Percentiles rank a stretch among this genome's conserved stretches.
Evolutionary conservation across 768 basidiomycete genomes (phyloP).

Genomic region (Collybiopsis luxurians): DNA sequence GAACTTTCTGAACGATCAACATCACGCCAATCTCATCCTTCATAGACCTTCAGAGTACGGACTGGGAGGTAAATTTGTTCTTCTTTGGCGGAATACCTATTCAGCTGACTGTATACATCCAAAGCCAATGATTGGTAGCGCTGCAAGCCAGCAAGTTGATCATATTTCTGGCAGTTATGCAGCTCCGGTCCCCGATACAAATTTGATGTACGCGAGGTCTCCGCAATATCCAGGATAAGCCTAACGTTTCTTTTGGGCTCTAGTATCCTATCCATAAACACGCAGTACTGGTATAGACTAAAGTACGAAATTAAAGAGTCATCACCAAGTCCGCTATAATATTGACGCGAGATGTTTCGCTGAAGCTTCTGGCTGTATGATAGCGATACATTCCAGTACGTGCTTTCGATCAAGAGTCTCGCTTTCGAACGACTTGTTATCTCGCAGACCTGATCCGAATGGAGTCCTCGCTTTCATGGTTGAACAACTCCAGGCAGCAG

Average conservation of each 20-base stretch:
- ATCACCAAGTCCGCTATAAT: background rate
- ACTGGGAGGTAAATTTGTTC: constrained; percentile 17
- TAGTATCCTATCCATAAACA: constrained; percentile 38
- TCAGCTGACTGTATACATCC: background rate
- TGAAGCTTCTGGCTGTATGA: constrained; percentile 38
- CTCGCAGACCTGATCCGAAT: constrained; percentile 34
- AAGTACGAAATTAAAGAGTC: constrained; percentile 21
- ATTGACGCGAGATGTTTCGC: background rate
- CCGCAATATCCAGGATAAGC: background rate
- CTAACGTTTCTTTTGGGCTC: background rate
- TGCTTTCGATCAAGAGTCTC: background rate
- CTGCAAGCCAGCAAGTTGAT: constrained; percentile 22
- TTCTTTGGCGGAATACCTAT: too few relatives aligned
- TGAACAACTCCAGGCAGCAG: constrained; percentile 33
- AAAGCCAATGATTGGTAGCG: constrained; percentile 31
- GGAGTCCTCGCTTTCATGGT: constrained; percentile 39
- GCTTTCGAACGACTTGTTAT: background rate
- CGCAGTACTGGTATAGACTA: constrained; percentile 36
- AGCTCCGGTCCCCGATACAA: constrained; percentile 26
- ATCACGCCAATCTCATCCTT: too few relatives aligned
- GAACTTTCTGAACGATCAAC: too few relatives aligned
- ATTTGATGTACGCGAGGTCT: constrained; percentile 20
- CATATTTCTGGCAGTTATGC: constrained; percentile 34
- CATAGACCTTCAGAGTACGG: constrained; percentile 12
- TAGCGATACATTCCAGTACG: constrained; percentile 29